phyloP scores from a whole-genome alignment of 768 basidiomycete species.

The Suillus decipiens region DNA sequence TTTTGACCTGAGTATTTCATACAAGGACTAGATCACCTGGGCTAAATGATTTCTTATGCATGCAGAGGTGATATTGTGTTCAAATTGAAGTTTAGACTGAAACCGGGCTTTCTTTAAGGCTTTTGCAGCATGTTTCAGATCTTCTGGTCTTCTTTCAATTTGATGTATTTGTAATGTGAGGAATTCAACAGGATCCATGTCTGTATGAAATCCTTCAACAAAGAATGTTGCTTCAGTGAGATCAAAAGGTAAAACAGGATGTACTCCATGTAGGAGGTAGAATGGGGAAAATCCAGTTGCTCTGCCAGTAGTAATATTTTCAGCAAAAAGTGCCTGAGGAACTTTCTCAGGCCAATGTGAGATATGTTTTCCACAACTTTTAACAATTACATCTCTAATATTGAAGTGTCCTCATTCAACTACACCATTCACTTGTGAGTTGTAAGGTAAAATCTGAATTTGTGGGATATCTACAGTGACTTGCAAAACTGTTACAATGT shows the following conservation, averaged over 20 bases:
- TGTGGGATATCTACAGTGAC: conserved; percentile 27
- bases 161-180: conserved; percentile 25
- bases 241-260: too few species aligned
- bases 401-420: conserved; percentile 36
- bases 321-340: conserved; percentile 26
- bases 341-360: conserved; percentile 25
- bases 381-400: conserved; percentile 34
- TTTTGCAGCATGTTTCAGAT: conserved; percentile 25
- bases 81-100: conserved; percentile 26
- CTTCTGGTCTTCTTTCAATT: too few species aligned
- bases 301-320: conserved; percentile 20
- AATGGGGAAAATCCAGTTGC: too few species aligned
- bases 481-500: too few species aligned
- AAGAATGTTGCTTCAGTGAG: conserved; percentile 38
- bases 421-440: conserved; percentile 38
- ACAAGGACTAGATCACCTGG: conserved; percentile 37
- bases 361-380: conserved; percentile 22
- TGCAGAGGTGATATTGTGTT: conserved; percentile 19
- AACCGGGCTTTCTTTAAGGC: conserved; percentile 25
- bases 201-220: conserved; percentile 18
- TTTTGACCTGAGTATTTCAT: conserved; percentile 35
- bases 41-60: conserved; percentile 28
- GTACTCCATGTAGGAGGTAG: too few species aligned
- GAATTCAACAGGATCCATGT: conserved; percentile 22
- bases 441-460: conserved; percentile 36